Base-by-base conservation (phyloP, 2,329 filamentous ascomycete genomes). In the Verticillium klebahnii region DNA sequence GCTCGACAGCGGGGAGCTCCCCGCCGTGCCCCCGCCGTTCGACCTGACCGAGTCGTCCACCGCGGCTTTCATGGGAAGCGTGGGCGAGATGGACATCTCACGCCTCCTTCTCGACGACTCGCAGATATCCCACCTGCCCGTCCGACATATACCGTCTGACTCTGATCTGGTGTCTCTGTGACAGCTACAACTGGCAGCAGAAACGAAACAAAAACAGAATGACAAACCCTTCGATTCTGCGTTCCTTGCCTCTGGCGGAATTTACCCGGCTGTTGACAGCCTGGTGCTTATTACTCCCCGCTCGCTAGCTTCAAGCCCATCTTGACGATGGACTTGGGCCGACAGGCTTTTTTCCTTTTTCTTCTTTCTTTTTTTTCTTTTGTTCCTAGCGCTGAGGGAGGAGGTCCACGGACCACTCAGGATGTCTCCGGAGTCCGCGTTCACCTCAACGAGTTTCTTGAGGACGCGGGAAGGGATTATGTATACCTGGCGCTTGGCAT, bases 21-120 rank as follows among this genome's bases (percentile, higher is more conserved):
- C 64, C 14, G 54, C 9, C 14, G 70, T 36, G 67, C 67, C 50
- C 45, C 72, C 68, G 17, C 69, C 71, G 17, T 76, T 82, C 34
- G 81, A 84, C 50, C 80, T 81, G 73, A 72, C 70, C 40, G 81
- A 83, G 54, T 67, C 70, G 6, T 69, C 74, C 11, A 69, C 71
- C 4, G 69, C 76, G 2, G 75, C 80, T 2, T 74, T 79, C 60
- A 71, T 78, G 56, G 77, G 77, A 3, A 76, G 65, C 58, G 74
- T 77, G 9, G 80, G 82, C 17, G 85, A 87, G 69, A 88, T 88
- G 85, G 85, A 85, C 59, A 86, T 88, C 56, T 85, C 84, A 17
- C 79, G 85, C 14, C 75, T 88, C 2, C 71, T 88, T 2, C 75
- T 87, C n/a, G 83, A 87, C 60, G 84, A 86, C 64, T 73, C 74